phyloP scores from a whole-genome alignment of 1,139 yeast species.

The Geotrichum histeridarum region DNA sequence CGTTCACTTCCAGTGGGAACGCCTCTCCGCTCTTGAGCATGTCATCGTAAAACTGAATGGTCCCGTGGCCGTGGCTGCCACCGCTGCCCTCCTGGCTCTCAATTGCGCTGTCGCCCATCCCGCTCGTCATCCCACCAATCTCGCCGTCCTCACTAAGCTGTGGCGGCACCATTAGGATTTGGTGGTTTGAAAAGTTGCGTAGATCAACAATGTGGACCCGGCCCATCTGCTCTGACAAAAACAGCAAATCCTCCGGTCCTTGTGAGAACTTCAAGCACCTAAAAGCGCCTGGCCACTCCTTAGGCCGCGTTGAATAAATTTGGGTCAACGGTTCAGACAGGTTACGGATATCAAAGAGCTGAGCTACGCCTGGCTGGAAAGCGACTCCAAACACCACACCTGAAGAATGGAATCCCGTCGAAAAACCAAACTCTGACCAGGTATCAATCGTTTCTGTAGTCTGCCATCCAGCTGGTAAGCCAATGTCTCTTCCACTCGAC shows the following conservation, averaged over 20 bases:
- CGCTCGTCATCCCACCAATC: not conserved
- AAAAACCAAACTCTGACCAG: constrained; percentile 73
- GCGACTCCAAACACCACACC: constrained; percentile 72
- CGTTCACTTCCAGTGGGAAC: constrained; percentile 8
- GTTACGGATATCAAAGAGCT: constrained; percentile 71
- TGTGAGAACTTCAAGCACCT: constrained; percentile 65
- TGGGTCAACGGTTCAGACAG: constrained; percentile 38
- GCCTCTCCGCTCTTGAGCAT: constrained; percentile 19
- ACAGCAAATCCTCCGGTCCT: constrained; percentile 68
- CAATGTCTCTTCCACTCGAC: constrained; percentile 29
- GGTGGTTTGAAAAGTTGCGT: constrained; percentile 66
- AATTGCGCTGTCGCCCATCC: not conserved
- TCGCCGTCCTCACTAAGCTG: constrained; percentile 1
- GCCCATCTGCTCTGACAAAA: constrained; percentile 79
- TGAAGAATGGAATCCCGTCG: constrained; percentile 69
- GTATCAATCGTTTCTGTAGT: constrained; percentile 45
- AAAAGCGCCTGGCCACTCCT: constrained; percentile 48
- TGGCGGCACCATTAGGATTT: constrained; percentile 45
- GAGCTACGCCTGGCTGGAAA: constrained; percentile 79
- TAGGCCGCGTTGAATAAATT: constrained; percentile 38
- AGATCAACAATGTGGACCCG: constrained; percentile 79
- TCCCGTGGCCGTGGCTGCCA: not conserved
- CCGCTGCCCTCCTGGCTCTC: not conserved
- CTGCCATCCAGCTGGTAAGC: constrained; percentile 20
- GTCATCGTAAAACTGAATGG: constrained; percentile 13